Evolutionary conservation across 768 basidiomycete genomes (phyloP).

Genomic region (Mycena pura): DNA sequence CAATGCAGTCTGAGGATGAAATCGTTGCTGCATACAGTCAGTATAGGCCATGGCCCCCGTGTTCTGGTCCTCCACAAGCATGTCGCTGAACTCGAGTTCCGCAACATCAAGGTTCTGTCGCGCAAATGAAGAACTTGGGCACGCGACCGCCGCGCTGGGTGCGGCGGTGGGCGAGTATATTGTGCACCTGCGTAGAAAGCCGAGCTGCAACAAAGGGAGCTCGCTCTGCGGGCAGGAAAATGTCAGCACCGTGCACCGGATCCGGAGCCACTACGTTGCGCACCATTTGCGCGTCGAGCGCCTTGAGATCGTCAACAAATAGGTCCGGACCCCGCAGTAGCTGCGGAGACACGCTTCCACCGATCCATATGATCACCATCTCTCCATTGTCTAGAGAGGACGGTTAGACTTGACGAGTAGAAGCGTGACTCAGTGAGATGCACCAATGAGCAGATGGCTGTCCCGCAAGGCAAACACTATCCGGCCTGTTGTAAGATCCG

Average conservation of each 20-base stretch:
- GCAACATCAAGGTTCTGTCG: slow-evolving; percentile 92
- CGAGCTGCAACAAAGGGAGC: slow-evolving; percentile 75
- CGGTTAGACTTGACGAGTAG: neutral
- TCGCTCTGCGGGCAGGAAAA: slow-evolving; percentile 52
- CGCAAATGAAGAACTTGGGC: slow-evolving; percentile 73
- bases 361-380: slow-evolving; percentile 89
- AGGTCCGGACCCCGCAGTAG: slow-evolving; percentile 86
- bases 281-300: slow-evolving; percentile 75
- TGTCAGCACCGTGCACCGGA: slow-evolving; percentile 2
- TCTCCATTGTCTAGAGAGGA: slow-evolving; percentile 83
- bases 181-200: slow-evolving; percentile 84
- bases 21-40: slow-evolving; percentile 67
- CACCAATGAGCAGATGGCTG: slow-evolving; percentile 85
- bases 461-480: slow-evolving; percentile 77
- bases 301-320: slow-evolving; percentile 82
- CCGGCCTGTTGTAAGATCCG: slow-evolving; percentile 62
- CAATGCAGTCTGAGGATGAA: neutral
- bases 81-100: slow-evolving; percentile 96
- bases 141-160: slow-evolving; percentile 57
- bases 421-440: slow-evolving; percentile 31
- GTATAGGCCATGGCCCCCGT: slow-evolving; percentile 93
- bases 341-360: slow-evolving; percentile 80
- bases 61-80: slow-evolving; percentile 97
- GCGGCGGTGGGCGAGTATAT: slow-evolving; percentile 77
- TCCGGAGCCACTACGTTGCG: slow-evolving; percentile 31